Percentiles rank a stretch among this genome's conserved stretches.
Conservation (phyloP, 202 grass and related monocot species). For the Carex arenaria region DNA sequence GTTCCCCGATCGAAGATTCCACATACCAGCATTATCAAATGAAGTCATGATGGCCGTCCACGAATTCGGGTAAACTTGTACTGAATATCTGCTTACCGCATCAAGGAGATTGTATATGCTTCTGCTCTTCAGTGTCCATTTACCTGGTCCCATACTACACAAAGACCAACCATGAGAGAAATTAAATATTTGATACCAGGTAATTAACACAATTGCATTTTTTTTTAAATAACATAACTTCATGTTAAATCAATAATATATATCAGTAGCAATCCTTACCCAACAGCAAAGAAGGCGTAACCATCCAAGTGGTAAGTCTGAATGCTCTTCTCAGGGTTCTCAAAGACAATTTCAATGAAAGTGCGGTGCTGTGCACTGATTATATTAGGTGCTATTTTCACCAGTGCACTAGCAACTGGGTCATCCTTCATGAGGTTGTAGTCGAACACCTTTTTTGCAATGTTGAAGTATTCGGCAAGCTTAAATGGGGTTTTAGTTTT, state of each 20-base stretch:
- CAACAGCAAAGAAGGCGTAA: slow-evolving; percentile 82
- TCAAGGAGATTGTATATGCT: slow-evolving; percentile 73
- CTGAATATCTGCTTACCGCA: slow-evolving; percentile 71
- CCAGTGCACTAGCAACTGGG: slow-evolving; percentile 19
- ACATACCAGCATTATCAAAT: slow-evolving; percentile 95
- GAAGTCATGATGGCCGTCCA: slow-evolving; percentile 83
- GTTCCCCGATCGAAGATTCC: slow-evolving; percentile 70
- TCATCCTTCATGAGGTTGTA: slow-evolving; percentile 61
- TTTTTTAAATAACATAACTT: background rate
- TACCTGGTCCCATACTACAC: slow-evolving; percentile 77
- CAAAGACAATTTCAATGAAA: slow-evolving; percentile 81
- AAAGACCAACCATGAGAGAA: background rate
- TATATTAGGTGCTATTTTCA: slow-evolving; percentile 42
- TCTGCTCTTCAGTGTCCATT: slow-evolving; percentile 47
- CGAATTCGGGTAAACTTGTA: slow-evolving; percentile 77
- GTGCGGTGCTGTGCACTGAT: slow-evolving; percentile 56
- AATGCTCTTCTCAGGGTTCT: slow-evolving; percentile 78
- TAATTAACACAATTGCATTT: background rate
- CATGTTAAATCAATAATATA: background rate
- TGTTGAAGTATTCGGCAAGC: slow-evolving; percentile 85
- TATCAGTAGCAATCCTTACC: slow-evolving; percentile 25
- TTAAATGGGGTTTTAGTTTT: slow-evolving; percentile 57
- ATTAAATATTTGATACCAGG: background rate
- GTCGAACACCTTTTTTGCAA: slow-evolving; percentile 46
- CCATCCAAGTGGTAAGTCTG: slow-evolving; percentile 72